A percentile compares a stretch with the other conserved stretches of the same genome.
Evolutionary conservation across 2,329 filamentous ascomycete species (phyloP).

Genomic region (Phialophora chinensis): DNA sequence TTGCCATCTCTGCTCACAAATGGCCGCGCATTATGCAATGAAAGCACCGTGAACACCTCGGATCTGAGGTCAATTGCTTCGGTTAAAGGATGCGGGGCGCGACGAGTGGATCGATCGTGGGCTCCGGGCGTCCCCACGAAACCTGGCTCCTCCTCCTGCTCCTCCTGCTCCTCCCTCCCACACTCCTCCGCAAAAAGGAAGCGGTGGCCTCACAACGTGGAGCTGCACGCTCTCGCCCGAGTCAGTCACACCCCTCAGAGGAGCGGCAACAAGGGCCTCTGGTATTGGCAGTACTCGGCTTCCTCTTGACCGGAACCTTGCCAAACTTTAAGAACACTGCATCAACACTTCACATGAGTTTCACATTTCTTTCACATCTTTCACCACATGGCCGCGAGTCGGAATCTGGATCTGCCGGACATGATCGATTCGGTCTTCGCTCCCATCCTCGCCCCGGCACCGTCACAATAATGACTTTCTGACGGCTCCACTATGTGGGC

Average conservation of each 20-base stretch:
- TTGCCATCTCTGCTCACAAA: neutral
- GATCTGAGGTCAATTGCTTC: neutral
- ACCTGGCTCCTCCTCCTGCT: neutral
- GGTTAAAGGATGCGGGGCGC: conserved; percentile 4
- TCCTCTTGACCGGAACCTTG: neutral
- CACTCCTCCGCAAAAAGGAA: neutral
- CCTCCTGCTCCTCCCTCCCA: neutral
- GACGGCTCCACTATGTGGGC: conserved; percentile 5
- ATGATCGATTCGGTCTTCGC: neutral
- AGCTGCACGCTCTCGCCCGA: neutral
- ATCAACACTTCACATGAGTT: neutral
- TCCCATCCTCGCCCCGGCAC: neutral
- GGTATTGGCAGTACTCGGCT: neutral
- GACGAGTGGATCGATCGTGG: neutral
- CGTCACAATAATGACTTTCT: no score
- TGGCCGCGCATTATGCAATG: neutral
- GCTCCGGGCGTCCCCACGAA: neutral
- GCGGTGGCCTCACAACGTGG: neutral
- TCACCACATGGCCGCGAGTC: neutral
- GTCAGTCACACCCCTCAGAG: no score
- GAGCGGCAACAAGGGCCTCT: neutral
- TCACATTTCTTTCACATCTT: neutral
- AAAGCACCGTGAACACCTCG: neutral
- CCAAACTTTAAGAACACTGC: conserved; percentile 6
- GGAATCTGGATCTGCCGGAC: neutral